Conservation (phyloP, 768 basidiomycete species). For the Leccinum longicurvipes region DNA sequence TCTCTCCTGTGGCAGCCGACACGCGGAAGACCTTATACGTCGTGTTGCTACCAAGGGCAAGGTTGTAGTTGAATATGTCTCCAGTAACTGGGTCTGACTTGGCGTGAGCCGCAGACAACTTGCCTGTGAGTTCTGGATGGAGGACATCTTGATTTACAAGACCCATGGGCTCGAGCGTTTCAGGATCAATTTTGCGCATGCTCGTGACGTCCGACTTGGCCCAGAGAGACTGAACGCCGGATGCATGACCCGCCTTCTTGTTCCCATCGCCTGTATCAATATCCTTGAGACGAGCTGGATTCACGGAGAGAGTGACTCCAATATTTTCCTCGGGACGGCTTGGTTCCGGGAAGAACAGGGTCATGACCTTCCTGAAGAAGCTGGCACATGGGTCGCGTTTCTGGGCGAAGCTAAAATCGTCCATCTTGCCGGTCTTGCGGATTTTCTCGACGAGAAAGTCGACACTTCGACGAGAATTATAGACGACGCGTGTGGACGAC, state of each 20-base stretch:
- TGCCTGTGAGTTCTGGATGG: slow-evolving; percentile 33
- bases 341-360: slow-evolving; percentile 25
- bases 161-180: slow-evolving; percentile 37
- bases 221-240: slow-evolving; percentile 28
- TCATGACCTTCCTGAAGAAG: slow-evolving; percentile 32
- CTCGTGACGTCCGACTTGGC: slow-evolving; percentile 30
- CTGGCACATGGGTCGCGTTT: slow-evolving; percentile 31
- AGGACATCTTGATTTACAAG: slow-evolving; percentile 26
- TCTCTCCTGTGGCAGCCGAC: slow-evolving; percentile 28
- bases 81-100: slow-evolving; percentile 35
- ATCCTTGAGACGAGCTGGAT: slow-evolving; percentile 26
- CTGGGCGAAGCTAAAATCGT: slow-evolving; percentile 25
- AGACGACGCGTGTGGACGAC: slow-evolving; percentile 27
- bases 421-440: slow-evolving; percentile 21
- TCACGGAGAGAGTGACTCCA: slow-evolving; percentile 30
- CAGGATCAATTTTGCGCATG: slow-evolving; percentile 34
- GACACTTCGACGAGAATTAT: slow-evolving; percentile 32
- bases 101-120: slow-evolving; percentile 35
- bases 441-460: slow-evolving; percentile 29
- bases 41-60: slow-evolving; percentile 25
- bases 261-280: slow-evolving; percentile 18
- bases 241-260: slow-evolving; percentile 24
- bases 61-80: slow-evolving; percentile 37
- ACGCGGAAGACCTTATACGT: slow-evolving; percentile 37
- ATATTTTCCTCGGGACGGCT: slow-evolving; percentile 9